phyloP scores from a whole-genome alignment of 2,329 filamentous ascomycete species.

The Neospermospora avenae region DNA sequence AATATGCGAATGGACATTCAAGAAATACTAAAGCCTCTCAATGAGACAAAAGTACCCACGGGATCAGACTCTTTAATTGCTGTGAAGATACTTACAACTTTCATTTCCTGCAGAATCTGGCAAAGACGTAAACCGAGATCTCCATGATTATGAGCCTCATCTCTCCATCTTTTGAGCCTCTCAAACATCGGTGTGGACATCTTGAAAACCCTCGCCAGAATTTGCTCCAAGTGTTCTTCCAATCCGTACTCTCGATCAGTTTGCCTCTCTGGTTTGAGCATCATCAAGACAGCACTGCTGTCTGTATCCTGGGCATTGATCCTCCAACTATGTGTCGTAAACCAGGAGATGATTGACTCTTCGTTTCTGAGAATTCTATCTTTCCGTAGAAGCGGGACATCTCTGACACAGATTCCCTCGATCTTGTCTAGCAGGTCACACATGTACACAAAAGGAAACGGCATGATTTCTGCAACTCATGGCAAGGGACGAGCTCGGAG shows the following conservation, averaged over 20 bases:
- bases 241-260: constrained; percentile 76
- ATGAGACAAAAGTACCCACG: too few species aligned
- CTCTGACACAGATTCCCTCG: constrained; percentile 42
- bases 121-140: constrained; percentile 62
- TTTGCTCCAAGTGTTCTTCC: constrained; percentile 58
- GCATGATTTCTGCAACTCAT: constrained; percentile 44
- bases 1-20: too few species aligned
- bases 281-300: constrained; percentile 65
- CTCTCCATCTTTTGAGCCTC: constrained; percentile 59
- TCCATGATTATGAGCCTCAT: constrained; percentile 23
- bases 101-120: constrained; percentile 22
- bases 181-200: constrained; percentile 59
- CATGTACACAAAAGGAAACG: constrained; percentile 65
- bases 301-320: constrained; percentile 57
- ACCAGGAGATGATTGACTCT: constrained; percentile 62
- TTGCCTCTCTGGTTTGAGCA: constrained; percentile 71
- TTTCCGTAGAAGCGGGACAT: constrained; percentile 39
- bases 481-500: background rate
- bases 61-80: background rate
- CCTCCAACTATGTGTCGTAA: constrained; percentile 54
- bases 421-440: constrained; percentile 72
- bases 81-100: constrained; percentile 22
- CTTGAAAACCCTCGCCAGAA: constrained; percentile 65
- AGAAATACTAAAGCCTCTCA: too few species aligned
- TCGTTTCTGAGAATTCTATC: constrained; percentile 52